Evolutionary conservation across 495 filamentous ascomycete species (phyloP), one percentile per base, ranked within the genome.

Genomic region (Aeminium ludgeri): DNA sequence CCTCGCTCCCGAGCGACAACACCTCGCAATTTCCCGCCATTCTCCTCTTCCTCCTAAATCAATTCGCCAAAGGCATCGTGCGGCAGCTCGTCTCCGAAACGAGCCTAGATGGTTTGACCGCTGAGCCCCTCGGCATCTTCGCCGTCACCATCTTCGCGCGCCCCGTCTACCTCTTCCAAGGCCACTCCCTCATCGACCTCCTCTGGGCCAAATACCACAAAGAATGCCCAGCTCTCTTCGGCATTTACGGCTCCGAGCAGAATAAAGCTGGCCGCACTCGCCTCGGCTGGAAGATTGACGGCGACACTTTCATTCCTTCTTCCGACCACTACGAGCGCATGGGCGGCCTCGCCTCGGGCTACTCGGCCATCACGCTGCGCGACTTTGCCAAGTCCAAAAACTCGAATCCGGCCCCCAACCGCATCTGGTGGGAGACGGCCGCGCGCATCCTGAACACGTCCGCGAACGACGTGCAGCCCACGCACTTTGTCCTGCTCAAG

Each of bases 181-280:
- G 31, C 20, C 46, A 65, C 25, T 71, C 75, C 10, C 63, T 96
- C 48, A 78, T 85, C 32, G 86, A 95, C 48, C 80, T 96, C 38
- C 59, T 96, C 16, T 72, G 91, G 54, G 85, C 89, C 20, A 94
- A 96, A 55, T 78, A 82, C 46, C 74, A 82, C 30, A 65, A 77
- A 4, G 66, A 72, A 19, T 93, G 85, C 52, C 87, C 91, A 3
- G 77, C 85, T 10, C 65, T 99, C 10, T 96, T 82, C 57, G 91
- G 91, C 15, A 76, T 86, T 50, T 68, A 70, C 16, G 87, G 82
- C 27, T 72, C 64, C 36, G 82, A 91, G 48, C 77, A 70, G 37
- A 91, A 80, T 0, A 67, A 77, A 34, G 63, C 66, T 15, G 85
- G 85, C 4, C 67, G 73, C 6, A 48, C 55, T 27, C 68, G 72